phyloP scores from a whole-genome alignment of 1,284 basidiomycete species.

The Ceratobasidium sp. region DNA sequence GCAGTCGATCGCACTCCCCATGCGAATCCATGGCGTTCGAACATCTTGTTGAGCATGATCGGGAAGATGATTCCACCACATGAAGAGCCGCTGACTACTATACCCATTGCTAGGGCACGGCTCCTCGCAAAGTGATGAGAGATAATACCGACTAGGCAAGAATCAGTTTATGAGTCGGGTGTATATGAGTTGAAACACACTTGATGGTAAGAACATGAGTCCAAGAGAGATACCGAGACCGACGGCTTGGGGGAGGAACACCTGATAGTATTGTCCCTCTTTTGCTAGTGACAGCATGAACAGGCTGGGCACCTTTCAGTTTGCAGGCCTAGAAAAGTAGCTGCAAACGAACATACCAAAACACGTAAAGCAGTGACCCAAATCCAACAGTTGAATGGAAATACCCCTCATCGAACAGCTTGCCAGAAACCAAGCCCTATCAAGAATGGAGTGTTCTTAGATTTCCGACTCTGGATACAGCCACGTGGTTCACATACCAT shows the following conservation, averaged over 20 bases:
- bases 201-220: slow-evolving; percentile 52
- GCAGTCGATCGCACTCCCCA: slow-evolving; percentile 54
- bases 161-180: slow-evolving; percentile 47
- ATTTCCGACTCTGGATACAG: background rate
- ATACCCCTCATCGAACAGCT: slow-evolving; percentile 26
- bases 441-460: background rate
- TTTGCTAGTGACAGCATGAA: slow-evolving; percentile 53
- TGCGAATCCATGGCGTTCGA: slow-evolving; percentile 61
- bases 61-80: slow-evolving; percentile 70
- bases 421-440: slow-evolving; percentile 27
- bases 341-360: slow-evolving; percentile 8
- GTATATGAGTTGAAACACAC: background rate
- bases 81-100: slow-evolving; percentile 58
- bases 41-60: slow-evolving; percentile 65
- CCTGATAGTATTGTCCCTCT: slow-evolving; percentile 51
- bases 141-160: slow-evolving; percentile 57
- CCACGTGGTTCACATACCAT: slow-evolving; percentile 5
- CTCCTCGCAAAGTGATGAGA: slow-evolving; percentile 60
- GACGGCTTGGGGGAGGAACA: slow-evolving; percentile 55
- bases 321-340: background rate
- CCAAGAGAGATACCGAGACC: slow-evolving; percentile 56
- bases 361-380: slow-evolving; percentile 21
- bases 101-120: slow-evolving; percentile 58
- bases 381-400: slow-evolving; percentile 13
- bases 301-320: slow-evolving; percentile 40